Base-by-base conservation (phyloP, 306 rosid genomes). In the Sicyos baderoa region DNA sequence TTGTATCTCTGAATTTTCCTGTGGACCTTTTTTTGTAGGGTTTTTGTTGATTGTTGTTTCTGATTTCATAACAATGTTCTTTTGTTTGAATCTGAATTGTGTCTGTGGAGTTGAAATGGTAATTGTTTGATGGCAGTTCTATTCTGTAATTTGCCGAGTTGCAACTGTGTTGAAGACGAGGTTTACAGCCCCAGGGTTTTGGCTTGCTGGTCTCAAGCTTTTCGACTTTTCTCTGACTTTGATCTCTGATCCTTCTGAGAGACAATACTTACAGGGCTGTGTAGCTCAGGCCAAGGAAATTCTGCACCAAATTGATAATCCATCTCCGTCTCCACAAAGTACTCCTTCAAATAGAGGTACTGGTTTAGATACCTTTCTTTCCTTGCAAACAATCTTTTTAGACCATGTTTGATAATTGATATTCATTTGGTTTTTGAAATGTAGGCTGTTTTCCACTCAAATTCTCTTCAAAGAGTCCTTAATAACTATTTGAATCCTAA, bases 91-190 rank as follows among this genome's bases (percentile, higher is more conserved):
- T 66, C 18, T 47, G 21, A 66, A 13, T 21, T 12, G 45, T 45
- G 7, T 65, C 13, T 45, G 40, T 22, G 71, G 40, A 45, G 54
- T 45, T 65, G 32, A 16, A 12, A 6, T 60, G 42, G 13, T 45
- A 0, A 49, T 74, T 42, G 21, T 22, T 70, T 25, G 21, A 8
- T 25, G 65, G 25, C 45, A 89, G 92, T 86, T 85, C 73, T 89
- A 76, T 74, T 27, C 86, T 4, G 88, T 82, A 25, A 63, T 92
- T 51, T 87, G 91, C 84, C 85, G 95, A 64, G 96, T 82, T 73
- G 89, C 89, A 44, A 89, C 95, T 2, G 88, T 94, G 47, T 81
- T 94, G 74, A 94, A 84, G 86, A 80, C 97, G 10, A 80, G 97
- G 48, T 86, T 81, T 76, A 90, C 97, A 0, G 86, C 95, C 17